Evolutionary conservation across 768 basidiomycete genomes (phyloP).

Genomic region (Cystobasidium ongulense): DNA sequence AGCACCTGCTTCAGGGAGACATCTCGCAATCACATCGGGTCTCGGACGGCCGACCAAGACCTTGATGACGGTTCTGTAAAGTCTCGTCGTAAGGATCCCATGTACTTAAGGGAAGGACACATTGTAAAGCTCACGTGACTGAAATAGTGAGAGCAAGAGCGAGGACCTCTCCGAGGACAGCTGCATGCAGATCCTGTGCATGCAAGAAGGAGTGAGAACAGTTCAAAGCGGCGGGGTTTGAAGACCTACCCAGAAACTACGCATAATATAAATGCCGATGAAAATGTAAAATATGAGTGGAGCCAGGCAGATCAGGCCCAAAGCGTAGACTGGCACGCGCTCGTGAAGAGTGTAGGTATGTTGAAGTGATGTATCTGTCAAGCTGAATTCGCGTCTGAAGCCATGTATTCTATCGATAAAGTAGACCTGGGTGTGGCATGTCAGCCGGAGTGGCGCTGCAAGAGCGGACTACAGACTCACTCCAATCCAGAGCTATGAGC

Average conservation of each 20-base stretch:
- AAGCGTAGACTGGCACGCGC: slow-evolving; percentile 50
- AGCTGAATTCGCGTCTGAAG: slow-evolving; percentile 68
- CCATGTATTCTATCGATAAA: slow-evolving; percentile 36
- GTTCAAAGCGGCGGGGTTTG: background rate
- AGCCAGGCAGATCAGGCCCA: slow-evolving; percentile 57
- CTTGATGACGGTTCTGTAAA: slow-evolving; percentile 36
- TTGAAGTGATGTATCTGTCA: slow-evolving; percentile 60
- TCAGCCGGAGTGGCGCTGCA: no score
- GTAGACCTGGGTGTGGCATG: slow-evolving; percentile 10
- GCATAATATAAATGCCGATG: slow-evolving; percentile 46
- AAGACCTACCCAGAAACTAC: slow-evolving; percentile 14
- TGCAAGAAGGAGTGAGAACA: slow-evolving; percentile 13
- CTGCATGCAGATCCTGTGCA: slow-evolving; percentile 51
- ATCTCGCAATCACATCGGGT: slow-evolving; percentile 62
- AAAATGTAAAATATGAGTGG: slow-evolving; percentile 32
- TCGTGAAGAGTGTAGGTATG: slow-evolving; percentile 56
- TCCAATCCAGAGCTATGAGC: slow-evolving; percentile 18
- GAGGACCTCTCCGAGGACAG: slow-evolving; percentile 46
- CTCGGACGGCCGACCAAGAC: slow-evolving; percentile 71
- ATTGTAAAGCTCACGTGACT: background rate
- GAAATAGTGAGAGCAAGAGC: slow-evolving; percentile 49
- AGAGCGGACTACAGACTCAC: no score
- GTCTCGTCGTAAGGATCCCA: background rate
- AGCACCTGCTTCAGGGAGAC: slow-evolving; percentile 59
- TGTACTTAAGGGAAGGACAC: background rate